Base-by-base conservation (phyloP, 2,329 filamentous ascomycete genomes). In the Aspergillus udagawae region DNA sequence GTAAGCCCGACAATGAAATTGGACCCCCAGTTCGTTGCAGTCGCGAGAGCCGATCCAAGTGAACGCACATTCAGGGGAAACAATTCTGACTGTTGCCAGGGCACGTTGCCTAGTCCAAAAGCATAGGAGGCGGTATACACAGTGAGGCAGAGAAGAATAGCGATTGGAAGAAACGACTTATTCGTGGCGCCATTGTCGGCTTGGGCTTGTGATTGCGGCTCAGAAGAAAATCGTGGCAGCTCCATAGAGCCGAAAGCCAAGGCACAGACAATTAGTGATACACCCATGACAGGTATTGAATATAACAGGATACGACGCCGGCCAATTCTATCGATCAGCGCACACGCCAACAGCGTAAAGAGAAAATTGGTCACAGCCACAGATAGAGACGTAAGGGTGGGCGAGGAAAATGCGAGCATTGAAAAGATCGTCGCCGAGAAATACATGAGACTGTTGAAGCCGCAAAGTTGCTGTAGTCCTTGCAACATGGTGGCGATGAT, bases 1-100 rank as follows among this genome's bases (percentile, higher is more conserved):
- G 91, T 94, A 59, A 96, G 76, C 0, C 92, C 92, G 1, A 97
- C 82, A 20, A 94, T 72, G 58, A 95, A 94, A 71, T 97, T 97
- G 25, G 88, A 86, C 3, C 82, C 83, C 93, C 93, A 97, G 68
- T 89, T 97, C 6, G 90, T 95, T 4, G 87, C 88, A 7, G 92
- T 84, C 7, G 83, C 80, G 28, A 87, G 70, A 14, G 80, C 80
- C 1, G 84, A 86, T 32, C 85, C 83, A 20, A 86, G 74, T 70
- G 84, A 87, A 59, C 87, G 83, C 51, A 88, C 79, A 20, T 79
- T 77, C 20, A 84, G 70, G 0, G 92, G 89, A 69, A 97, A 97
- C 32, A 96, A 83, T 76, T 97, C 93, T 65, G 88, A 91, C 76
- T 96, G 92, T 82, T 96, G 93, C 93, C 93, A 97, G 0, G 93